phyloP scores from a whole-genome alignment of 2,329 filamentous ascomycete genomes.

The Cryphonectria naterciae region DNA sequence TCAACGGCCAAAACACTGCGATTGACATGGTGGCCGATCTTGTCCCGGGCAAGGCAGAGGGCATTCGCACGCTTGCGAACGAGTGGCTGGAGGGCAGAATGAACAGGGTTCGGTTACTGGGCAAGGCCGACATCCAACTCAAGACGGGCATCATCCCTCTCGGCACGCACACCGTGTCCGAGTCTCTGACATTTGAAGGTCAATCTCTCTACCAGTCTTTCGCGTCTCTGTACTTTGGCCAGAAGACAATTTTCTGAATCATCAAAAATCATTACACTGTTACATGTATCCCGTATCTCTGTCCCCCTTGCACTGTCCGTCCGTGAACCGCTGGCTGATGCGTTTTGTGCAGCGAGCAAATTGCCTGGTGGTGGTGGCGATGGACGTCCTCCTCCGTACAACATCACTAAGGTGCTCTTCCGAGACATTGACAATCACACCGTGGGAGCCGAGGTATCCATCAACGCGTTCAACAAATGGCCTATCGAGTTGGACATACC shows the following conservation, averaged over 20 bases:
- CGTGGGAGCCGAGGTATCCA: constrained; percentile 78
- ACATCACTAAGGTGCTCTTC: constrained; percentile 80
- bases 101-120: constrained; percentile 70
- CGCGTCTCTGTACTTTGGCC: constrained; percentile 63
- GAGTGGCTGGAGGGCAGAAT: constrained; percentile 86
- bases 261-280: constrained; percentile 27
- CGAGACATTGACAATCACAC: constrained; percentile 71
- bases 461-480: constrained; percentile 75
- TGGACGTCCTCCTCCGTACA: constrained; percentile 78
- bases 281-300: constrained; percentile 17
- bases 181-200: constrained; percentile 84
- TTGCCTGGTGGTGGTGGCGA: constrained; percentile 37
- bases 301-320: constrained; percentile 27
- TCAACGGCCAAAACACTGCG: constrained; percentile 77
- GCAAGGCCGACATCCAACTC: constrained; percentile 72
- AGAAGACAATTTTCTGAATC: constrained; percentile 52
- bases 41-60: constrained; percentile 74
- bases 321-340: constrained; percentile 41
- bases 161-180: constrained; percentile 74
- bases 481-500: constrained; percentile 79
- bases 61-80: constrained; percentile 78
- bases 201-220: constrained; percentile 69
- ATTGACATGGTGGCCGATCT: constrained; percentile 82
- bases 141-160: constrained; percentile 80
- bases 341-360: constrained; percentile 60